phyloP scores from a whole-genome alignment of 768 basidiomycete genomes.

The Tylopilus vinaceipallidus region DNA sequence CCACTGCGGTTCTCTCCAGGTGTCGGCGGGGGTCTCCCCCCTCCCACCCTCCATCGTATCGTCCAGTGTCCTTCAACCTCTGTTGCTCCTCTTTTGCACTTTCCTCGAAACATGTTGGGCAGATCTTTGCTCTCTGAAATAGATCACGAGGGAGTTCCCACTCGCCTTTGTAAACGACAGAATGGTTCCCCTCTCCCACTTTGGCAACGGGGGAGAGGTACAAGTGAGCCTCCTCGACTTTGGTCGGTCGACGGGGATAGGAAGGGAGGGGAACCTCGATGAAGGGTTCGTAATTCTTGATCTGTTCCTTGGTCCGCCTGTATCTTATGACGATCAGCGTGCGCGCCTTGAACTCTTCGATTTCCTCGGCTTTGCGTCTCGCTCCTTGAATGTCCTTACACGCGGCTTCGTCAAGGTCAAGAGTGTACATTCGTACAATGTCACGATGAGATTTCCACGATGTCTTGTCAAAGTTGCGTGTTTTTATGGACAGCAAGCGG shows the following conservation, averaged over 20 bases:
- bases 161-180: slow-evolving; percentile 48
- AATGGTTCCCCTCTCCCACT: slow-evolving; percentile 52
- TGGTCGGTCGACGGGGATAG: slow-evolving; percentile 18
- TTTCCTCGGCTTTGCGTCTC: slow-evolving; percentile 5
- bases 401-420: slow-evolving; percentile 9
- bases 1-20: no score
- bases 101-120: slow-evolving; percentile 37
- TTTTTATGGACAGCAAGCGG: slow-evolving; percentile 27
- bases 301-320: slow-evolving; percentile 20
- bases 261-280: slow-evolving; percentile 33
- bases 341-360: slow-evolving; percentile 11
- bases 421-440: slow-evolving; percentile 31
- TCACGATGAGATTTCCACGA: slow-evolving; percentile 34
- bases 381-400: slow-evolving; percentile 1
- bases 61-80: slow-evolving; percentile 20
- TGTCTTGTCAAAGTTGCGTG: not conserved
- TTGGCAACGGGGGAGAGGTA: slow-evolving; percentile 40
- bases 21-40: no score
- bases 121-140: slow-evolving; percentile 36
- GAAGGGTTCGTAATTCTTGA: slow-evolving; percentile 23
- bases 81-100: slow-evolving; percentile 25
- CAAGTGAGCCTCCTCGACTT: slow-evolving; percentile 44
- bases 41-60: no score
- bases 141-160: slow-evolving; percentile 51
- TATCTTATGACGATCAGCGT: slow-evolving; percentile 23